phyloP scores from a whole-genome alignment of 331 rosid genomes.

The Telfairia occidentalis region DNA sequence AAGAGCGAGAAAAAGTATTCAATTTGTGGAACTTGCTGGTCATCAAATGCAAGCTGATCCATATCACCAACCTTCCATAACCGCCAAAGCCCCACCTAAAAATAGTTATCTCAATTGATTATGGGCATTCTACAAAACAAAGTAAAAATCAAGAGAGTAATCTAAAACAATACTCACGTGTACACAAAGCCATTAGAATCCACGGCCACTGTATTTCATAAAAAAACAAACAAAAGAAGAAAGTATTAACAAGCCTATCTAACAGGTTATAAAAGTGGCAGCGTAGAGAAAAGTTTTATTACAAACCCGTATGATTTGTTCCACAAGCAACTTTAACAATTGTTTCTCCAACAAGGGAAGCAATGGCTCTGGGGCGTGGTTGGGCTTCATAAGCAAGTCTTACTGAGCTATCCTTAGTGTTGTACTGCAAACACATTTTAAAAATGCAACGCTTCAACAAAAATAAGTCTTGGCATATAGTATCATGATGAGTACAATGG shows the following conservation, averaged over 20 bases:
- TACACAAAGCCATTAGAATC: slow-evolving; percentile 64
- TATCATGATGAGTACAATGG: not conserved
- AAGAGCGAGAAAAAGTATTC: slow-evolving; percentile 4
- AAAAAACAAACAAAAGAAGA: not conserved
- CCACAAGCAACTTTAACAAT: slow-evolving; percentile 88
- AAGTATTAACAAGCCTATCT: not conserved
- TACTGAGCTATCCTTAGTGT: slow-evolving; percentile 88
- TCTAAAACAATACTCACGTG: slow-evolving; percentile 25
- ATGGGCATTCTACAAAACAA: not conserved
- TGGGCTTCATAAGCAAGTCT: slow-evolving; percentile 91
- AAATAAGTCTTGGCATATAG: not conserved
- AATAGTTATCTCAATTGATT: slow-evolving; percentile 4
- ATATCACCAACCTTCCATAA: slow-evolving; percentile 72
- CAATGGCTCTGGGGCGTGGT: slow-evolving; percentile 83
- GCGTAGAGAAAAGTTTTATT: not conserved
- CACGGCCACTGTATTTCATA: slow-evolving; percentile 58
- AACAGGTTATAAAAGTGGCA: not conserved
- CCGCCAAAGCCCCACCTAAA: slow-evolving; percentile 98
- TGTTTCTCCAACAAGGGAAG: slow-evolving; percentile 72
- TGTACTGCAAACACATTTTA: slow-evolving; percentile 58
- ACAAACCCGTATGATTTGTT: slow-evolving; percentile 72
- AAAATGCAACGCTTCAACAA: slow-evolving; percentile 19
- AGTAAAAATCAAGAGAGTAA: not conserved
- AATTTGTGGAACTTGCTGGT: slow-evolving; percentile 8
- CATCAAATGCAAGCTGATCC: slow-evolving; percentile 5